A percentile compares a stretch with the other conserved stretches of the same genome.
These are phyloP conservation scores for Mycena amicta DNA, from an alignment of 768 basidiomycete species.

Conservation along the genomic window DNA sequence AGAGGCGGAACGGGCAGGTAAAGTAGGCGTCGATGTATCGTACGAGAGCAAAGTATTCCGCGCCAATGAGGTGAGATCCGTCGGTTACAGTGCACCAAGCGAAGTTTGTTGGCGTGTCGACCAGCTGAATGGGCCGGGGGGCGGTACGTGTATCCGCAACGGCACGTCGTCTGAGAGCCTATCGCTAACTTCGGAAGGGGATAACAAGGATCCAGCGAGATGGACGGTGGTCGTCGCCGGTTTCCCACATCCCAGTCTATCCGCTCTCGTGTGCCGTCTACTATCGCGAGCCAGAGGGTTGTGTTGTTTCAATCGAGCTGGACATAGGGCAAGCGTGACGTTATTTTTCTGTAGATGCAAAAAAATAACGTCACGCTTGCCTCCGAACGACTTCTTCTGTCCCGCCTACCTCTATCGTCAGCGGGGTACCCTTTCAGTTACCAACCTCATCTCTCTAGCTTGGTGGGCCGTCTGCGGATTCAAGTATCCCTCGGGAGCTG, in stretches of 20 bases:
- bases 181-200: slow-evolving; percentile 3
- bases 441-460: no score
- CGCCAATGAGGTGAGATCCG: neutral
- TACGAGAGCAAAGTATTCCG: slow-evolving; percentile 6
- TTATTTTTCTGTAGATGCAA: no score
- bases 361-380: no score
- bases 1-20: slow-evolving; percentile 16
- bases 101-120: slow-evolving; percentile 9
- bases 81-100: slow-evolving; percentile 19
- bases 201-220: neutral
- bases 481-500: no score
- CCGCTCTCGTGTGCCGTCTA: slow-evolving; percentile 7
- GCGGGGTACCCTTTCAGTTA: no score
- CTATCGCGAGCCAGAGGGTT: slow-evolving; percentile 14
- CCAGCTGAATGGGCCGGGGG: slow-evolving; percentile 2
- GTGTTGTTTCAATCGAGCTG: slow-evolving; percentile 7
- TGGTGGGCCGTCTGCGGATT: no score
- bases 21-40: slow-evolving; percentile 11
- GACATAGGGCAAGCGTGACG: no score
- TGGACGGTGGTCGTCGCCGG: slow-evolving; percentile 15
- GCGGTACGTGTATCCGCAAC: neutral
- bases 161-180: slow-evolving; percentile 6
- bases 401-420: no score
- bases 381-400: no score
- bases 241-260: slow-evolving; percentile 20